Conservation (phyloP, 306 rosid genomes). For the Biancaea sappan region DNA sequence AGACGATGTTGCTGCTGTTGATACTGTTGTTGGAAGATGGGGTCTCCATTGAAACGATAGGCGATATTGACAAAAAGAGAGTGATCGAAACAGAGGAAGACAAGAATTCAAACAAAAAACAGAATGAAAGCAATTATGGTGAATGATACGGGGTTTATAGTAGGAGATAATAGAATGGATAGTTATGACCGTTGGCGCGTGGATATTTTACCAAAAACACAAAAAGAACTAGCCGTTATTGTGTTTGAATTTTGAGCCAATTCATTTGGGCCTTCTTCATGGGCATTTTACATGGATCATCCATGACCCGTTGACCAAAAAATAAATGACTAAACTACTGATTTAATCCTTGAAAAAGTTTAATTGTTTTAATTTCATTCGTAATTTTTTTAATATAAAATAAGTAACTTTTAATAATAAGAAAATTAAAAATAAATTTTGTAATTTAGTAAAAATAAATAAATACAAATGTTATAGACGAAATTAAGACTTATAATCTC, state of each 20-base stretch:
- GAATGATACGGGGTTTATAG: constrained; percentile 23
- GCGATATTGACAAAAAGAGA: not conserved
- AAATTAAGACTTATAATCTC: no score
- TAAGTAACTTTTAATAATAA: no score
- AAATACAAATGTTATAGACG: no score
- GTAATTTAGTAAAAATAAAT: no score
- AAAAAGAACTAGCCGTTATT: constrained; percentile 59
- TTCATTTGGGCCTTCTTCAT: not conserved
- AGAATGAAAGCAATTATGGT: not conserved
- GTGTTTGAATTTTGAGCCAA: not conserved
- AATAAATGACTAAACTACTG: no score
- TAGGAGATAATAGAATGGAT: constrained; percentile 1
- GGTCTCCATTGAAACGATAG: constrained; percentile 52
- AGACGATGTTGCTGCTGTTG: constrained; percentile 33
- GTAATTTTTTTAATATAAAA: no score
- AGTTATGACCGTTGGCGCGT: constrained; percentile 70
- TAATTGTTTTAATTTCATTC: no score
- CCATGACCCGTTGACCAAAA: no score
- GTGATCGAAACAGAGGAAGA: not conserved
- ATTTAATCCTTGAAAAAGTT: no score
- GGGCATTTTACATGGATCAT: no score
- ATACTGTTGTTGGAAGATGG: constrained; percentile 56
- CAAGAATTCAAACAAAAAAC: not conserved
- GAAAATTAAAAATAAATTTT: no score
- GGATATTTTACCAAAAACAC: constrained; percentile 12